Evolutionary conservation across 108 stramenopile species (phyloP), one percentile per base, ranked within the genome.

Genomic region (Skeletonema marinoi): DNA sequence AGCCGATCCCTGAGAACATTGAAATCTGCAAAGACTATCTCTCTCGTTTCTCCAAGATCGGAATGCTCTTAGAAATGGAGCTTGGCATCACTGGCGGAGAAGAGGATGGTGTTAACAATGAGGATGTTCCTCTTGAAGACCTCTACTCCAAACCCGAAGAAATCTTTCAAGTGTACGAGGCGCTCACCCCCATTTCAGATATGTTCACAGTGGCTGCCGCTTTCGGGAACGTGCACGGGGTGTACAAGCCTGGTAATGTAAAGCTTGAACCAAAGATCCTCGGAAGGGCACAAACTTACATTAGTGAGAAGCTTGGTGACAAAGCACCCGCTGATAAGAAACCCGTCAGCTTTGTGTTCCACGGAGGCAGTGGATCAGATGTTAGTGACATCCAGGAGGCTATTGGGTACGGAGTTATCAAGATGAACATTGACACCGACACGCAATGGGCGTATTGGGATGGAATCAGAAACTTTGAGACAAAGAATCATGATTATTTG

Each of bases 61-160:
- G 94, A 54, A 78, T 95, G 60, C 85, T 95, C 59, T 75, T 97
- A 25, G 97, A 97, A 80, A 95, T 97, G 88, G 97, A 97, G 85
- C 90, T 97, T 41, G 97, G 97, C 35, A 93, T 97, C 75, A 96
- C 97, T 56, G 97, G 97, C 65, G 97, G 97, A 65, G 97, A 97
- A 84, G 97, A 96, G 81, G 97, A 96, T 72, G 97, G 97, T 66
- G 97, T 97, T 10, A 89, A 96, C 87, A 97, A 96, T 86, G 78
- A 72, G 19, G 95, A 94, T 48, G 82, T 89, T 39, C 91, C 92
- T 60, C 59, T 82, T 31, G 89, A 87, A 70, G 89, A 92, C 60
- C 91, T 97, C 12, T 97, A 97, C 92, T 91, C 94, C 35, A 93
- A 96, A 77, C 95, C 97, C 29, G 97, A 97, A 73, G 94, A 95